Conservation (phyloP, 1,139 yeast species). For the Spencermartinsiella ligniputridi region DNA sequence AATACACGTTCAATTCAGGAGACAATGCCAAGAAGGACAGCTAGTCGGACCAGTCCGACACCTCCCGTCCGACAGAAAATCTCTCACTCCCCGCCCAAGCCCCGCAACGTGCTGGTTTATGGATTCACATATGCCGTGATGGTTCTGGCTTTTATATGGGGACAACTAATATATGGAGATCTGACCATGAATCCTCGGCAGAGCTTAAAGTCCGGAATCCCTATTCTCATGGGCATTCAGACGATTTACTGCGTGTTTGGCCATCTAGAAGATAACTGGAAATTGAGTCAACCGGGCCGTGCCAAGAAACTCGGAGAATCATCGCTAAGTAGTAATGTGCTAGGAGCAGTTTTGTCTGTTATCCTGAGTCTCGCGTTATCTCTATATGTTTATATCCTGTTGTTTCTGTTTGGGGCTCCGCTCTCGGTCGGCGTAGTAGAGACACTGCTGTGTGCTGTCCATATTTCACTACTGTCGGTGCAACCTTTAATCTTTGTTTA, state of each 20-base stretch:
- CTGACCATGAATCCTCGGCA: conserved; percentile 1
- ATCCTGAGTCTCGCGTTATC: conserved; percentile 43
- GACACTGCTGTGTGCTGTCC: conserved; percentile 62
- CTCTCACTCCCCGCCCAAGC: background rate
- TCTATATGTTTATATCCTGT: conserved; percentile 46
- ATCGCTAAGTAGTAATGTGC: conserved; percentile 13
- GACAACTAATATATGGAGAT: background rate
- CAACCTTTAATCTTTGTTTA: conserved; percentile 62
- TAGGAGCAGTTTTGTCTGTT: conserved; percentile 32
- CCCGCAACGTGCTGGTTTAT: background rate
- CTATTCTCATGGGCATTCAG: conserved; percentile 23
- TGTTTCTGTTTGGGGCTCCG: conserved; percentile 87
- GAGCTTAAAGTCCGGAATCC: conserved; percentile 15
- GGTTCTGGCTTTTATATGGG: background rate
- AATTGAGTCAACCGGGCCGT: conserved; percentile 2
- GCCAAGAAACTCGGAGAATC: conserved; percentile 1
- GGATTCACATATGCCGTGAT: background rate
- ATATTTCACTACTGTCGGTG: conserved; percentile 57
- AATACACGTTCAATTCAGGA: too few relatives aligned
- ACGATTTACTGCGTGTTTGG: conserved; percentile 27
- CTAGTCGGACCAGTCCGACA: background rate
- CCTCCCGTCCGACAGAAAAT: background rate
- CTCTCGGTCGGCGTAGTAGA: conserved; percentile 50
- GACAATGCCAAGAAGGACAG: background rate
- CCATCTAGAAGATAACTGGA: background rate